Evolutionary conservation across 2,329 filamentous ascomycete species (phyloP).

Genomic region (Talaromyces verruculosus): DNA sequence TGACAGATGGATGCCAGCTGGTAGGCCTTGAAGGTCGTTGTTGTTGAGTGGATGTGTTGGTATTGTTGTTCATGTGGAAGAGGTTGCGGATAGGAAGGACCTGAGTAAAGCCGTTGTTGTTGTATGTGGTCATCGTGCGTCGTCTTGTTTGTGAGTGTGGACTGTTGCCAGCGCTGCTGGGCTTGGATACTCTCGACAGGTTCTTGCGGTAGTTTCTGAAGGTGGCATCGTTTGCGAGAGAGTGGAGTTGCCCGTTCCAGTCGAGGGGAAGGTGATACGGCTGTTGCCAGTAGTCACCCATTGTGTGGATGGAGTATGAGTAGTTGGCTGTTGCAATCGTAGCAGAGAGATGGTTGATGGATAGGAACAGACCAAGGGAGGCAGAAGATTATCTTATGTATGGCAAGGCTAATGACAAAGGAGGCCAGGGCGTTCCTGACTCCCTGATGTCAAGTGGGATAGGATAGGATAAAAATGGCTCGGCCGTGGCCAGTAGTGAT

Average conservation of each 20-base stretch:
- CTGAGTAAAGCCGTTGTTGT: not conserved
- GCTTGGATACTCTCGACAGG: slow-evolving; percentile 57
- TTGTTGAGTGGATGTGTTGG: slow-evolving; percentile 27
- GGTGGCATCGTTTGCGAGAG: slow-evolving; percentile 40
- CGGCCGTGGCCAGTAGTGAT: not conserved
- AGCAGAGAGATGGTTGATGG: not conserved
- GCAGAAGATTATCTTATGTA: not conserved
- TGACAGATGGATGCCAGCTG: slow-evolving; percentile 73
- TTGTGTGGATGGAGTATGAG: slow-evolving; percentile 22
- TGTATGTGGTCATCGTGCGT: slow-evolving; percentile 40
- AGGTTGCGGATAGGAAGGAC: slow-evolving; percentile 3
- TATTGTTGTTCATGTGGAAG: not conserved
- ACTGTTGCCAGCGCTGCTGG: slow-evolving; percentile 67
- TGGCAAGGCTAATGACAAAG: slow-evolving; percentile 15
- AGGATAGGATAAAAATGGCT: slow-evolving; percentile 6
- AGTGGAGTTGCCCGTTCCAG: slow-evolving; percentile 29
- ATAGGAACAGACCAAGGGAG: not conserved
- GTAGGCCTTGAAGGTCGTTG: slow-evolving; percentile 58
- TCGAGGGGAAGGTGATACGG: slow-evolving; percentile 31
- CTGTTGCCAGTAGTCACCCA: slow-evolving; percentile 35
- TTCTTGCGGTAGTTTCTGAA: slow-evolving; percentile 55
- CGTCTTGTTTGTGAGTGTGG: slow-evolving; percentile 53
- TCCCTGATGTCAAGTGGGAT: slow-evolving; percentile 10
- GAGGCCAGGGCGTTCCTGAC: slow-evolving; percentile 16
- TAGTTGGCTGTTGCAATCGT: not conserved